Percentiles rank a stretch among this genome's conserved stretches.
Conservation (phyloP, 768 basidiomycete species). For the Phaffia tasmanica region DNA sequence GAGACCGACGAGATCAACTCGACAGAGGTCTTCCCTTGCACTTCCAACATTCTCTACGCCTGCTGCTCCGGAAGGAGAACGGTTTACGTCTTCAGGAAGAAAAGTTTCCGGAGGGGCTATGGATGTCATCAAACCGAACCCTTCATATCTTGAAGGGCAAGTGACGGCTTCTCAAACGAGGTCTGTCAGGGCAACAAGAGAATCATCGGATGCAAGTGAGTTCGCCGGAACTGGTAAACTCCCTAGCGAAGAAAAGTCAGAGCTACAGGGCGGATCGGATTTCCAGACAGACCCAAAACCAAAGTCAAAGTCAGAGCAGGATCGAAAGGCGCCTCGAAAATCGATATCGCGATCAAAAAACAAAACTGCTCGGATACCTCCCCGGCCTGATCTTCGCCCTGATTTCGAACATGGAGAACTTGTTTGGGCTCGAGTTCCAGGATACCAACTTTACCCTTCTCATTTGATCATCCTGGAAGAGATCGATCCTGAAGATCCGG, state of each 20-base stretch:
- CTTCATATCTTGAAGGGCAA: no score
- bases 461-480: constrained; percentile 51
- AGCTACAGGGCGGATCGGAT: no score
- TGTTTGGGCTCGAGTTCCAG: constrained; percentile 61
- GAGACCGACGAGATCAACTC: no score
- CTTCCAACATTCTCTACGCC: background rate
- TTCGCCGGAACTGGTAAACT: no score
- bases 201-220: no score
- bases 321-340: no score
- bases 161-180: no score
- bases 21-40: background rate
- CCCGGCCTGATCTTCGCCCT: constrained; percentile 10
- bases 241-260: no score
- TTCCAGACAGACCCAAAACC: no score
- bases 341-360: constrained; percentile 33
- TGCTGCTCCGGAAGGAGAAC: constrained; percentile 6
- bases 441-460: constrained; percentile 82
- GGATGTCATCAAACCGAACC: no score
- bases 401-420: constrained; percentile 11
- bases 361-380: constrained; percentile 40
- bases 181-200: no score
- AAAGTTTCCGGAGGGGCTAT: constrained; percentile 1
- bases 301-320: no score
- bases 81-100: constrained; percentile 7
- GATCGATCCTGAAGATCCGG: constrained; percentile 28